A percentile compares a stretch with the other conserved stretches of the same genome.
phyloP scores from a whole-genome alignment of 208 protist species.

The Endotrypanum monterogeii region DNA sequence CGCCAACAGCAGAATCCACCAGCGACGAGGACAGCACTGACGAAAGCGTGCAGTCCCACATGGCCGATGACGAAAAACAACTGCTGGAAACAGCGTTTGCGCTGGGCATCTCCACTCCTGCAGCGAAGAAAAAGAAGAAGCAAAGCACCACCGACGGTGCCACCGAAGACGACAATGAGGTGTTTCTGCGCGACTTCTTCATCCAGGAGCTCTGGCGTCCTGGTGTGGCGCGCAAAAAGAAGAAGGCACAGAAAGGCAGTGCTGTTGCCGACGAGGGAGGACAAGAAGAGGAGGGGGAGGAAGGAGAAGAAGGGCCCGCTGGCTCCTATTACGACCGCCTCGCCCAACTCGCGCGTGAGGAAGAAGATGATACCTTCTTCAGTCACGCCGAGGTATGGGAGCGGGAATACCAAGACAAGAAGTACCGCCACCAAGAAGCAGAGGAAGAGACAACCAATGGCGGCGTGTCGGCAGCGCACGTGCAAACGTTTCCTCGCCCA shows the following conservation, averaged over 20 bases:
- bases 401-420: constrained; percentile 80
- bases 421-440: constrained; percentile 86
- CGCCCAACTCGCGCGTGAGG: constrained; percentile 70
- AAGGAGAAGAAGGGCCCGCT: constrained; percentile 35
- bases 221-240: constrained; percentile 8
- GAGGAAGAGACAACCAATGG: constrained; percentile 48
- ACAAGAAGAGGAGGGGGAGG: constrained; percentile 8
- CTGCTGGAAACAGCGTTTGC: constrained; percentile 34
- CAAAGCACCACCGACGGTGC: neutral
- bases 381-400: constrained; percentile 85
- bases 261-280: neutral
- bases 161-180: constrained; percentile 34
- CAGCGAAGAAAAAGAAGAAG: neutral
- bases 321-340: constrained; percentile 48
- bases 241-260: neutral
- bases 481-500: constrained; percentile 82
- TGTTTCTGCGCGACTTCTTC: constrained; percentile 74
- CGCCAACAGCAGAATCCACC: neutral
- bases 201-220: constrained; percentile 73
- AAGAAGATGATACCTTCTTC: constrained; percentile 87
- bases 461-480: constrained; percentile 41
- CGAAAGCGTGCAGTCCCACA: constrained; percentile 5
- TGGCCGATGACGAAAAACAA: constrained; percentile 16
- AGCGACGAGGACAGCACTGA: constrained; percentile 19
- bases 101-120: constrained; percentile 4